Evolutionary conservation across 2,329 filamentous ascomycete genomes (phyloP).

Genomic region (Thielaviopsis ethacetica): DNA sequence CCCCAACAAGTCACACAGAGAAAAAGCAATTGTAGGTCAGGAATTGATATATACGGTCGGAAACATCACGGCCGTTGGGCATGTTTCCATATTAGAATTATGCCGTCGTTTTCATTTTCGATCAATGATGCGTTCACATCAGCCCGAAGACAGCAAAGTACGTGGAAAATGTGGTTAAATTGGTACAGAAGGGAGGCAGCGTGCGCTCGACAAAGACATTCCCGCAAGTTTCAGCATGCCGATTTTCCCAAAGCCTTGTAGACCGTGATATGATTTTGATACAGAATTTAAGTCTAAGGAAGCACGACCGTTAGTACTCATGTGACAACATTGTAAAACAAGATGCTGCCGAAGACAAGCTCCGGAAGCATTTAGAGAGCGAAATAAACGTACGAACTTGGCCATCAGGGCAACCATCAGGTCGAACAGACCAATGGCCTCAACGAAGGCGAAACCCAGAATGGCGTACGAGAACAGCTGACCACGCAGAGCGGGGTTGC

Average conservation of each 20-base stretch:
- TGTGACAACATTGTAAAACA: neutral
- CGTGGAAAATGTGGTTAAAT: slow-evolving; percentile 13
- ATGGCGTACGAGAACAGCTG: slow-evolving; percentile 95
- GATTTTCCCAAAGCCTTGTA: slow-evolving; percentile 12
- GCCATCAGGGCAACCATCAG: slow-evolving; percentile 88
- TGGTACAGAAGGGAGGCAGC: slow-evolving; percentile 13
- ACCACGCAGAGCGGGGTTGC: slow-evolving; percentile 86
- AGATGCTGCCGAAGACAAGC: no score
- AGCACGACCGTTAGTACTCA: neutral
- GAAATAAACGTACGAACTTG: slow-evolving; percentile 53
- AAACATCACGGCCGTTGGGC: slow-evolving; percentile 3
- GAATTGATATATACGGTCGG: slow-evolving; percentile 1
- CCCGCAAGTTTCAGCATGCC: slow-evolving; percentile 13
- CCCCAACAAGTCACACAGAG: slow-evolving; percentile 1
- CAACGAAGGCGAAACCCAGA: slow-evolving; percentile 89
- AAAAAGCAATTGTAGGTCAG: neutral
- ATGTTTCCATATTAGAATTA: slow-evolving; percentile 6
- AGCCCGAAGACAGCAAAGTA: slow-evolving; percentile 8
- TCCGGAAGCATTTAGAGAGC: neutral
- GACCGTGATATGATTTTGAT: slow-evolving; percentile 13
- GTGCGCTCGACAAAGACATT: slow-evolving; percentile 12
- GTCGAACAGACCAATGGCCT: slow-evolving; percentile 79
- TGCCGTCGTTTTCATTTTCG: slow-evolving; percentile 8
- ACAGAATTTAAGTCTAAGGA: slow-evolving; percentile 12
- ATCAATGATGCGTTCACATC: neutral